Evolutionary conservation across 176 grass and related monocot species (phyloP), one percentile per base, ranked within the genome.

Genomic region (Phyllostachys edulis): DNA sequence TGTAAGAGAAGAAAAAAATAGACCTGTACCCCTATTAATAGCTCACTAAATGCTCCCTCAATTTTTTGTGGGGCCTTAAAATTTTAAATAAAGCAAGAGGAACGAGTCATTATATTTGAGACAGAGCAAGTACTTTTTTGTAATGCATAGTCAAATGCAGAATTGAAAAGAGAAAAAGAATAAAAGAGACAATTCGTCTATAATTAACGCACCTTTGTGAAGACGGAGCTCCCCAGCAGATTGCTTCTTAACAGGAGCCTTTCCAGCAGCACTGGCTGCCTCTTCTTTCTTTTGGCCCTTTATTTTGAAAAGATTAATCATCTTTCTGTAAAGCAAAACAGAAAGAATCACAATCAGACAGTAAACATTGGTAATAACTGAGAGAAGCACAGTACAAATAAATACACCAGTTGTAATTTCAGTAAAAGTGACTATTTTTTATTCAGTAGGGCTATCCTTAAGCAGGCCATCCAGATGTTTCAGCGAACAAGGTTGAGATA

Each of bases 251-350:
- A 82, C 77, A 77, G 72, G 84, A 86, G 87, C 44, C 50, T 79
- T 91, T 72, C 86, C 90, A 96, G 77, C 78, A 69, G 88, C 81
- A 91, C 85, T 92, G 82, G 93, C 88, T 34, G 90, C 88, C 55
- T 91, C 88, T 69, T 96, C 93, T 82, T 85, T 92, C 86, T 91
- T 92, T 82, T 96, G 90, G 11, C 84, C 93, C 79, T 96, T 96
- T 85, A 96, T 93, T 87, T 96, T 96, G 56, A 96, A 89, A 76
- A 96, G 90, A 64, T 92, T 96, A 79, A 96, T 92, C 93, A 96
- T 96, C 54, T 69, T 91, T 85, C 85, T 90, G 71, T 47, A 82
- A 45, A 76, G 18, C 17, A 59, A 77, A 88, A 52, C 54, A 9
- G 39, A 32, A 67, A 72, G 0, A 52, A 75, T 24, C 56, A 87